A percentile compares a stretch with the other conserved stretches of the same genome.
These are phyloP conservation scores for Fusarium anguioides DNA, from an alignment of 2,329 filamentous ascomycete genomes.

Conservation along the genomic window DNA sequence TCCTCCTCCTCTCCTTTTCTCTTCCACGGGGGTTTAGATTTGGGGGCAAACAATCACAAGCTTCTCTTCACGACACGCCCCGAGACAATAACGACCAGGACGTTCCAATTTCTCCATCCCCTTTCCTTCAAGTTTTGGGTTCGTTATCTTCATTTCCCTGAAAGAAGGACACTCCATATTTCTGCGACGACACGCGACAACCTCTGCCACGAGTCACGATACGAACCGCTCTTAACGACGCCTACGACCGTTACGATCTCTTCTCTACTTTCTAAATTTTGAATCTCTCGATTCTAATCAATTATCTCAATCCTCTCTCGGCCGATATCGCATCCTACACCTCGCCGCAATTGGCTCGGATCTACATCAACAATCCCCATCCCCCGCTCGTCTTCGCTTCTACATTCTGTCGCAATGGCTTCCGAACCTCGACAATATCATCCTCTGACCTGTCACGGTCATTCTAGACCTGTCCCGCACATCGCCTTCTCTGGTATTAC, in stretches of 20 bases:
- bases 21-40: conserved; percentile 31
- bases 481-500: conserved; percentile 89
- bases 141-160: conserved; percentile 13
- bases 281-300: conserved; percentile 5
- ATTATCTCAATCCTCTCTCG: conserved; percentile 1
- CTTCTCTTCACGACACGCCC: conserved; percentile 36
- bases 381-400: conserved; percentile 2
- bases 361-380: neutral
- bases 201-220: conserved; percentile 35
- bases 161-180: conserved; percentile 36
- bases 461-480: conserved; percentile 92
- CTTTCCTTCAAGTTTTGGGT: conserved; percentile 25
- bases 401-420: conserved; percentile 47
- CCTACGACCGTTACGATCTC: conserved; percentile 46
- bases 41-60: conserved; percentile 31
- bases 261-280: conserved; percentile 24
- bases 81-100: conserved; percentile 16
- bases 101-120: conserved; percentile 6
- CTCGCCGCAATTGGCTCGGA: conserved; percentile 5
- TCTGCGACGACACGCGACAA: conserved; percentile 41
- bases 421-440: conserved; percentile 71
- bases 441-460: conserved; percentile 92
- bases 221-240: conserved; percentile 41
- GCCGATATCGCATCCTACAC: conserved; percentile 10
- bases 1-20: conserved; percentile 22